Conservation (phyloP, 2,329 filamentous ascomycete species). For the Phialemoniopsis sp. region DNA sequence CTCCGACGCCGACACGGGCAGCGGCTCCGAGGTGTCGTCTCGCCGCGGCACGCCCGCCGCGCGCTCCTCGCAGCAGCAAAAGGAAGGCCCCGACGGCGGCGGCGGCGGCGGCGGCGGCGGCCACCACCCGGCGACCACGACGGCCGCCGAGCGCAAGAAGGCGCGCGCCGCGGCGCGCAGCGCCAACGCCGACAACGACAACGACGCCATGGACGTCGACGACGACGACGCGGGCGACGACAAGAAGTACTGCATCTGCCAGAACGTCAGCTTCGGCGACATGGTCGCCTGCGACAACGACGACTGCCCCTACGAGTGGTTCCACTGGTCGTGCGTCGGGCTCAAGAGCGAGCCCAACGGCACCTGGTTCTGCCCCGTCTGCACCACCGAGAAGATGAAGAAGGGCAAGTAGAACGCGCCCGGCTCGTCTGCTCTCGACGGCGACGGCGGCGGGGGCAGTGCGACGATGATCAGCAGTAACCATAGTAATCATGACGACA, state of each 20-base stretch:
- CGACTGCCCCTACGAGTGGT: slow-evolving; percentile 79
- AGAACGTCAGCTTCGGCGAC: slow-evolving; percentile 79
- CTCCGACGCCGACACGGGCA: slow-evolving; percentile 56
- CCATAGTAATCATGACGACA: not conserved
- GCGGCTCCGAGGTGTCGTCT: slow-evolving; percentile 47
- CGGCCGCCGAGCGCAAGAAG: slow-evolving; percentile 12
- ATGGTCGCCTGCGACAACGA: slow-evolving; percentile 90
- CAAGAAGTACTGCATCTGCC: slow-evolving; percentile 79
- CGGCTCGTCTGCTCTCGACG: not conserved
- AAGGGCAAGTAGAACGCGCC: slow-evolving; percentile 18
- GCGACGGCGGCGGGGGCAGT: not conserved
- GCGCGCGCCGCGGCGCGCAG: slow-evolving; percentile 29
- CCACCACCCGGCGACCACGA: slow-evolving; percentile 2
- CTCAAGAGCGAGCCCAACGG: slow-evolving; percentile 65
- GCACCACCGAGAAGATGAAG: slow-evolving; percentile 45
- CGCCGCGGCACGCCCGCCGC: slow-evolving; percentile 31
- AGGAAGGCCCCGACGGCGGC: slow-evolving; percentile 1
- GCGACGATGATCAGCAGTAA: not conserved
- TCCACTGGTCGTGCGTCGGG: slow-evolving; percentile 75
- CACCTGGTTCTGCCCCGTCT: slow-evolving; percentile 64
- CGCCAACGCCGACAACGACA: slow-evolving; percentile 42
- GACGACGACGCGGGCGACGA: slow-evolving; percentile 73
- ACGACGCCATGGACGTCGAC: slow-evolving; percentile 51
- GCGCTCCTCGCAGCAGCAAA: slow-evolving; percentile 14
- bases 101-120: slow-evolving; percentile 3